Evolutionary conservation across 2,329 filamentous ascomycete genomes (phyloP), one percentile per base, ranked within the genome.

Genomic region (Pseudogymnoascus sp.): DNA sequence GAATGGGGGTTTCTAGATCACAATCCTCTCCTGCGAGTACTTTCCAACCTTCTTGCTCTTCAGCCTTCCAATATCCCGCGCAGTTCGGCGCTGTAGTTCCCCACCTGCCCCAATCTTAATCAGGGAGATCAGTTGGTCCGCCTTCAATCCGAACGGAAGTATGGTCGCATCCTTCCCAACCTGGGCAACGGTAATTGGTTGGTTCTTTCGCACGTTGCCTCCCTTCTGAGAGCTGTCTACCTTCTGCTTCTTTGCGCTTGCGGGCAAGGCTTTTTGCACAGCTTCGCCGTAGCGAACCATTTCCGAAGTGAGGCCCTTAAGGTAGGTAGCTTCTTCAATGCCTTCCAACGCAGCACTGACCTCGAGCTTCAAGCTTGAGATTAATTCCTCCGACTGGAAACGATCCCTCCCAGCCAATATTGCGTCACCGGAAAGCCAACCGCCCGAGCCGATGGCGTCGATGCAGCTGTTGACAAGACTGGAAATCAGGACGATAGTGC

Each of bases 21-120:
- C 75, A 69, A 96, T 86, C 75, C 86, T 85, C 77, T 96, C 91
- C 68, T 93, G 82, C 56, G 89, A 91, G 77, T 97, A 96, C 68
- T 88, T 85, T 63, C 89, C 89, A 66, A 93, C 88, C 73, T 87
- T 88, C 77, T 90, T 89, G 72, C 89, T 91, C 72, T 89, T 85
- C 74, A 96, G 77, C 75, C 89, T 85, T 17, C 89, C 90, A 64
- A 88, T 86, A 77, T 96, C 89, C 74, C 91, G 81, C 69, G 78
- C 80, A 69, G 82, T 91, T 68, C 90, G 84, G 73, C 83, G 78
- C 66, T 87, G 81, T 42, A 91, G 78, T 77, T 91, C 88, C 17
- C 91, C 90, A 63, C 86, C 86, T 56, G 82, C 79, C 68, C 87
- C 79, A 68, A 89, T 77, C 82, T 90, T 86, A 65, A 79, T 76